A percentile compares a stretch with the other conserved stretches of the same genome.
Conservation (phyloP, 1,284 basidiomycete species). For the Cryptococcus sp. region DNA sequence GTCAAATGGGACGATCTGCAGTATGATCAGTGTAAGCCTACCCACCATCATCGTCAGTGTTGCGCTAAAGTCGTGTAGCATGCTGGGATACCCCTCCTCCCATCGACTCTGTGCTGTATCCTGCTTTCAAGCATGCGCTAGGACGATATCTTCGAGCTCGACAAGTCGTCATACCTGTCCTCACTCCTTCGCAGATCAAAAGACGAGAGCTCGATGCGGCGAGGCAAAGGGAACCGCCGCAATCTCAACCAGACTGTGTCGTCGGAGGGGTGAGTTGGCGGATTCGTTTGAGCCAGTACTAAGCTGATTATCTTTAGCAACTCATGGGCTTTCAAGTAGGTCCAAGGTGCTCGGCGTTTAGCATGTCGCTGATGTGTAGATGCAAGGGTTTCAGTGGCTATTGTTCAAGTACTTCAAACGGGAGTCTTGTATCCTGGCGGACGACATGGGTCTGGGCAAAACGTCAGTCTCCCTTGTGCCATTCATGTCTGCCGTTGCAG, state of each 20-base stretch:
- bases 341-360: background rate
- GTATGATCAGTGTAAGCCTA: conserved; percentile 70
- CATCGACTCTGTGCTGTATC: conserved; percentile 47
- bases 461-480: conserved; percentile 31
- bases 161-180: conserved; percentile 57
- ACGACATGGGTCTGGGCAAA: conserved; percentile 85
- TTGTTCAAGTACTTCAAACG: conserved; percentile 80
- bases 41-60: conserved; percentile 22
- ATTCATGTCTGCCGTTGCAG: background rate
- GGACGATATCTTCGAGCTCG: conserved; percentile 60
- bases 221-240: conserved; percentile 31
- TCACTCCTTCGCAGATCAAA: conserved; percentile 33
- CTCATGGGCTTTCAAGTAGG: conserved; percentile 81
- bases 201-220: conserved; percentile 34
- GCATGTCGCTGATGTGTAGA: conserved; percentile 49
- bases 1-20: conserved; percentile 86
- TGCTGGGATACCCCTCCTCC: conserved; percentile 82
- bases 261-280: conserved; percentile 47
- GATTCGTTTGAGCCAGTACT: too few relatives aligned
- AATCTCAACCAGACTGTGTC: conserved; percentile 47
- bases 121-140: conserved; percentile 63
- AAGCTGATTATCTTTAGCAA: conserved; percentile 41
- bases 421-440: conserved; percentile 89
- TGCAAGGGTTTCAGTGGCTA: conserved; percentile 91
- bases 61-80: too few relatives aligned